Conservation (phyloP, 345 rosid genomes). For the Euclidium syriacum region DNA sequence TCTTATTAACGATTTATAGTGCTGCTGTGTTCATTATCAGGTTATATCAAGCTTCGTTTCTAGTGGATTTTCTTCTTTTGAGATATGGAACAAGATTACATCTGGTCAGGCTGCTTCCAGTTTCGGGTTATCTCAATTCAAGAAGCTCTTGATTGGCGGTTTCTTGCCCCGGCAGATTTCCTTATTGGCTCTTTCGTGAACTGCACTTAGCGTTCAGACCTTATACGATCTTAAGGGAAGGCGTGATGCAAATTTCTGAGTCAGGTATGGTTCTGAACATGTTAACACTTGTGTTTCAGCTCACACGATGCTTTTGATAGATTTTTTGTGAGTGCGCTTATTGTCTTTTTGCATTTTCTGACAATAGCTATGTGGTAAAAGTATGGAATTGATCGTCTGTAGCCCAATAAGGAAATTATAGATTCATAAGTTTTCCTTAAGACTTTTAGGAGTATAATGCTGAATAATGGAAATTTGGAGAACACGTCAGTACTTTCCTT, state of each 20-base stretch:
- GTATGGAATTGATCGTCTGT: neutral
- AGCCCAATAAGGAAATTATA: neutral
- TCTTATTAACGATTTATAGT: neutral
- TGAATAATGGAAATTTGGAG: constrained; percentile 7
- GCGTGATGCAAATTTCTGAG: constrained; percentile 58
- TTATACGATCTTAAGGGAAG: constrained; percentile 39
- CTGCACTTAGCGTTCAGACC: constrained; percentile 67
- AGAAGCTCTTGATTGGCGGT: constrained; percentile 92
- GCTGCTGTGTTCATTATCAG: constrained; percentile 34
- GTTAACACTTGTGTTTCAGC: neutral
- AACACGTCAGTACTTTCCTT: neutral
- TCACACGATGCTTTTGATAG: neutral
- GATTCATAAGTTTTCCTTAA: neutral
- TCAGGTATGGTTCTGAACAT: constrained; percentile 49
- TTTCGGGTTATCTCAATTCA: constrained; percentile 58
- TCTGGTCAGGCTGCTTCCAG: constrained; percentile 58
- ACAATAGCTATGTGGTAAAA: neutral
- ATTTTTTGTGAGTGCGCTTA: neutral
- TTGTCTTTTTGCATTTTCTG: neutral
- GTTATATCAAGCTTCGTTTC: constrained; percentile 47
- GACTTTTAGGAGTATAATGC: neutral
- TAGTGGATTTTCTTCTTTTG: constrained; percentile 30
- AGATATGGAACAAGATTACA: constrained; percentile 71
- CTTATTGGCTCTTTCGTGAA: constrained; percentile 78
- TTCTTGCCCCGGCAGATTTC: constrained; percentile 58